Evolutionary conservation across 176 grass and related monocot species (phyloP), one percentile per base, ranked within the genome.

Genomic region (Oryza punctata): DNA sequence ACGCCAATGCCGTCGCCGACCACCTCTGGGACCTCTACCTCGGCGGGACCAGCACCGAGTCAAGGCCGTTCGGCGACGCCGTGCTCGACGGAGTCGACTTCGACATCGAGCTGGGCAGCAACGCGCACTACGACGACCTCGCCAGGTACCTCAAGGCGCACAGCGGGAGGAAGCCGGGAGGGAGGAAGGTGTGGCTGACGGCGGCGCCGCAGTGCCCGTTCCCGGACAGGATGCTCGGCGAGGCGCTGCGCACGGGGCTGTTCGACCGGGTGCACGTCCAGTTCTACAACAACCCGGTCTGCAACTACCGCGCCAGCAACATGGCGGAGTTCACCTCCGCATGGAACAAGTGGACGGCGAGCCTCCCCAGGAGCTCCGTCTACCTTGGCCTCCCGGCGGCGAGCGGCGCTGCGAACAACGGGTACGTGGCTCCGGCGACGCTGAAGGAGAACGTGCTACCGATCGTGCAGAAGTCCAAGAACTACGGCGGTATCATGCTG

Each of bases 191-290:
- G 65, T 80, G 67, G 28, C 77, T 94, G 6, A 26, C 73, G 3
- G 89, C 92, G 5, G 92, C 92, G 25, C 92, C 89, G 47, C 92
- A 94, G 77, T 94, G 92, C 72, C 92, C 92, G 28, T 94, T 89
- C 77, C 92, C 92, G 19, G 92, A 94, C 76, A 35, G n/a, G 78
- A 25, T 38, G 78, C 78, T 81, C 12, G 65, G 63, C 16, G 8
- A 37, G 65, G 78, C 78, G 65, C 78, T 80, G 44, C 65, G 28
- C 44, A 80, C 78, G 29, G 78, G 65, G 45, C 29, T 80, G 44
- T 80, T 80, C 45, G 78, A 80, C 78, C 44, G 65, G 1, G 78
- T 80, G 0, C 13, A 38, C 29, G 78, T 69, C 65, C 78, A 80
- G 78, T 80, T 80, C 78, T 80, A 80, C 45, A 80, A 80, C 70